Percentiles rank a stretch among this genome's conserved stretches.
Evolutionary conservation across 805 yeast species (phyloP).

Genomic region (Starmerella apis): DNA sequence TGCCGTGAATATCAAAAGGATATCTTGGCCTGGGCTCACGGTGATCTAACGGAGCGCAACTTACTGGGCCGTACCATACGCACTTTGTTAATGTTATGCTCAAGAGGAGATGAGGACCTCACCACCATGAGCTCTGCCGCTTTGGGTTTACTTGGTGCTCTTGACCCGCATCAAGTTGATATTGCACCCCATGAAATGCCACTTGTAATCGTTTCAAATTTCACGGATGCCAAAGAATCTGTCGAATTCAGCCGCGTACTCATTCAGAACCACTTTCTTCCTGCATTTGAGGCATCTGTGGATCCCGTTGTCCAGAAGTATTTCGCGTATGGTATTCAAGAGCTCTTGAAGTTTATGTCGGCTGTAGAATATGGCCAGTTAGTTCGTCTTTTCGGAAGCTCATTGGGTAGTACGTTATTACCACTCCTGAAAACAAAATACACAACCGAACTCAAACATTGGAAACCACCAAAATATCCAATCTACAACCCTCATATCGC

Average conservation of each 20-base stretch:
- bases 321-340: slow-evolving; percentile 83
- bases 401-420: slow-evolving; percentile 12
- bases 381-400: slow-evolving; percentile 9
- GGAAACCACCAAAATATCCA: slow-evolving; percentile 47
- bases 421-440: slow-evolving; percentile 48
- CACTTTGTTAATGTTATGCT: slow-evolving; percentile 28
- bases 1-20: slow-evolving; percentile 14
- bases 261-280: slow-evolving; percentile 60
- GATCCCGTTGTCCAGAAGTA: slow-evolving; percentile 77
- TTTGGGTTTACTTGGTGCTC: slow-evolving; percentile 64
- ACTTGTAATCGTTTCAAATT: slow-evolving; percentile 48
- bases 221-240: slow-evolving; percentile 53
- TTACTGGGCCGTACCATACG: slow-evolving; percentile 25
- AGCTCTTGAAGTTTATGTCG: slow-evolving; percentile 48
- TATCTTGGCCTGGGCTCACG: slow-evolving; percentile 14
- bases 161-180: slow-evolving; percentile 54
- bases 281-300: slow-evolving; percentile 79
- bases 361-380: slow-evolving; percentile 12
- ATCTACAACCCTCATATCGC: slow-evolving; percentile 38
- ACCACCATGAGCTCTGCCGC: slow-evolving; percentile 56
- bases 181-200: slow-evolving; percentile 36
- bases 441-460: slow-evolving; percentile 41
- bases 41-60: slow-evolving; percentile 15
- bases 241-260: slow-evolving; percentile 53
- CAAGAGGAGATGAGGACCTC: slow-evolving; percentile 31